These are phyloP conservation scores for Spiromastix sp. DNA, from an alignment of 2,329 filamentous ascomycete species.

Conservation along the genomic window DNA sequence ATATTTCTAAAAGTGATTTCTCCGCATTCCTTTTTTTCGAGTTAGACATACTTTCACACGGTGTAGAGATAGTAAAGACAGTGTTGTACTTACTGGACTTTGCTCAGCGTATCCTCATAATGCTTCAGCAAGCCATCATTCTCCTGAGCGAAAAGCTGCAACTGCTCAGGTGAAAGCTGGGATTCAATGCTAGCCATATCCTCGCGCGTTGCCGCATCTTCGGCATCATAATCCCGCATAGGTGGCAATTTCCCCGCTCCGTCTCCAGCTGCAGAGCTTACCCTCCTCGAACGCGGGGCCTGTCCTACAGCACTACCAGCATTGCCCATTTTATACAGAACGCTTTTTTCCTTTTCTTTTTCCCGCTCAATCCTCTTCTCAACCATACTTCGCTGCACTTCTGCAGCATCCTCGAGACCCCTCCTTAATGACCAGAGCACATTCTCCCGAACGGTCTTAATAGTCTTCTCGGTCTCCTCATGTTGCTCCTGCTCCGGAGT, in stretches of 20 bases:
- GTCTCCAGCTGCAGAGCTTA: conserved; percentile 9
- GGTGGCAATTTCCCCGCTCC: conserved; percentile 13
- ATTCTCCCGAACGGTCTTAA: conserved; percentile 65
- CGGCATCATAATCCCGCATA: no score
- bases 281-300: conserved; percentile 10
- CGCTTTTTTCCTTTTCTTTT: conserved; percentile 79
- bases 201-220: conserved; percentile 10
- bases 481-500: conserved; percentile 59
- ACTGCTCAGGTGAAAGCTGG: conserved; percentile 68
- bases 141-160: conserved; percentile 87
- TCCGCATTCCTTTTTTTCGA: conserved; percentile 59
- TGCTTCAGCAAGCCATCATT: conserved; percentile 89
- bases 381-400: conserved; percentile 83
- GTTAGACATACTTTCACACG: no score
- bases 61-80: no score
- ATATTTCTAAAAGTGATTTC: conserved; percentile 83
- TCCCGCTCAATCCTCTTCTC: conserved; percentile 75
- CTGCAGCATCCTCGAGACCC: conserved; percentile 63
- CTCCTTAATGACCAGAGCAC: conserved; percentile 74
- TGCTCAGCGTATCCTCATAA: conserved; percentile 86
- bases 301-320: conserved; percentile 11
- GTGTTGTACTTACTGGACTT: conserved; percentile 65
- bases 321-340: conserved; percentile 56
- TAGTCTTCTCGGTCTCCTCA: conserved; percentile 57
- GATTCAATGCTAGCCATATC: conserved; percentile 37